These are phyloP conservation scores for Claviceps capensis DNA, from an alignment of 2,329 filamentous ascomycete species.

Conservation along the genomic window DNA sequence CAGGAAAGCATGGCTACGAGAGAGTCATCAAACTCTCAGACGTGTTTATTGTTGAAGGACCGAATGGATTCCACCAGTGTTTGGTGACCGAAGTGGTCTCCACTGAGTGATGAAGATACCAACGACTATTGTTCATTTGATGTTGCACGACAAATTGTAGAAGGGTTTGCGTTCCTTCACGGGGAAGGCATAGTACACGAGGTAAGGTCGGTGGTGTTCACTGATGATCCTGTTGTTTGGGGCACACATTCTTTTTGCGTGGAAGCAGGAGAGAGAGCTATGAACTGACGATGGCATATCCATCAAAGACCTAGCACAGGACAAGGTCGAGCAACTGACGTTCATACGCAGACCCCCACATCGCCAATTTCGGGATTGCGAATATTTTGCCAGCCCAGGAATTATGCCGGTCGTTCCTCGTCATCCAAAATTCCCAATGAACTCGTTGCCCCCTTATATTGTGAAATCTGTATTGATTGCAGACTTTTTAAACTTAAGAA, in stretches of 20 bases:
- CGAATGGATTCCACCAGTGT: constrained; percentile 6
- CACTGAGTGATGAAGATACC: neutral
- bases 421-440: neutral
- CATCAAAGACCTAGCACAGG: neutral
- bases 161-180: constrained; percentile 2
- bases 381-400: neutral
- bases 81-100: constrained; percentile 5
- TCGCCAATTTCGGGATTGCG: neutral
- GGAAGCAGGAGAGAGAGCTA: no score
- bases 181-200: neutral
- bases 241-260: no score
- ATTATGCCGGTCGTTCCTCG: neutral
- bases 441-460: neutral
- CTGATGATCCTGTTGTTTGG: neutral
- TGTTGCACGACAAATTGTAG: neutral
- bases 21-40: constrained; percentile 3
- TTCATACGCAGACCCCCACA: neutral
- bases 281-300: neutral
- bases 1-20: neutral
- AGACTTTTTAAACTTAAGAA: neutral
- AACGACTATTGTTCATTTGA: neutral
- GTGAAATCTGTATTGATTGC: neutral
- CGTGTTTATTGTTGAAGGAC: constrained; percentile 4
- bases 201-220: neutral
- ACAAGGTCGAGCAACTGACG: neutral